A percentile compares a stretch with the other conserved stretches of the same genome.
Conservation (phyloP, 2,329 filamentous ascomycete genomes). For the Ilyonectria robusta region DNA sequence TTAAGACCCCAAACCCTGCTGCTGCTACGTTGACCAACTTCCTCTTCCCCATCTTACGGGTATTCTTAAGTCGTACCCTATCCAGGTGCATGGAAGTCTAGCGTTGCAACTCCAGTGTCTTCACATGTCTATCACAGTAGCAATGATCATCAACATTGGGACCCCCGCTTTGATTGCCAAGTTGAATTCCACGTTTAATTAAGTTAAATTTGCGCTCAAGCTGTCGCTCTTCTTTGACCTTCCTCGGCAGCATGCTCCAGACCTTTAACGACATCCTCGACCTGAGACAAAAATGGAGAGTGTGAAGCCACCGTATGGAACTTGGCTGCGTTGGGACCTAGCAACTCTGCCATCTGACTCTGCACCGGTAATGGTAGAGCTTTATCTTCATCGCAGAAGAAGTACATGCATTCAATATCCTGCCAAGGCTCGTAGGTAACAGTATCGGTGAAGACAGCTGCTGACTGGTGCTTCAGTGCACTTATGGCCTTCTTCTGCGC, state of each 20-base stretch:
- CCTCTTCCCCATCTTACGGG: no score
- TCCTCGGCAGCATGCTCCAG: conserved; percentile 33
- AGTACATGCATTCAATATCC: conserved; percentile 46
- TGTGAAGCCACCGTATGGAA: conserved; percentile 34
- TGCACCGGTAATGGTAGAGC: conserved; percentile 41
- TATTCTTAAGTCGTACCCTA: no score
- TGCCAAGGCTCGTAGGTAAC: conserved; percentile 48
- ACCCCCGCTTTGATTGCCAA: no score
- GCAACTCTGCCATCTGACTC: conserved; percentile 36
- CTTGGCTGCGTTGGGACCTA: conserved; percentile 17
- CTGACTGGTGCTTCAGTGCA: conserved; percentile 34
- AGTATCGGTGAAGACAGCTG: conserved; percentile 37
- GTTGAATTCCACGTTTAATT: no score
- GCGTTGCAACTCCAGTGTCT: no score
- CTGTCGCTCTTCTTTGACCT: conserved; percentile 9
- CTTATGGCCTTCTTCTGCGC: conserved; percentile 28
- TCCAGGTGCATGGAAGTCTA: no score
- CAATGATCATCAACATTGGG: no score
- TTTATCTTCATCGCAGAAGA: conserved; percentile 44
- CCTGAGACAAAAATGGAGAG: conserved; percentile 33
- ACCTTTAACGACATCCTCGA: conserved; percentile 34
- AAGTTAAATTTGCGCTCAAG: no score
- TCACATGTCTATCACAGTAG: no score
- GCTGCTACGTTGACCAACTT: no score
- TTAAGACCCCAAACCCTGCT: no score